Percentiles rank a stretch among this genome's conserved stretches.
phyloP scores from a whole-genome alignment of 176 grass and related monocot genomes.

The Eleusine coracana region DNA sequence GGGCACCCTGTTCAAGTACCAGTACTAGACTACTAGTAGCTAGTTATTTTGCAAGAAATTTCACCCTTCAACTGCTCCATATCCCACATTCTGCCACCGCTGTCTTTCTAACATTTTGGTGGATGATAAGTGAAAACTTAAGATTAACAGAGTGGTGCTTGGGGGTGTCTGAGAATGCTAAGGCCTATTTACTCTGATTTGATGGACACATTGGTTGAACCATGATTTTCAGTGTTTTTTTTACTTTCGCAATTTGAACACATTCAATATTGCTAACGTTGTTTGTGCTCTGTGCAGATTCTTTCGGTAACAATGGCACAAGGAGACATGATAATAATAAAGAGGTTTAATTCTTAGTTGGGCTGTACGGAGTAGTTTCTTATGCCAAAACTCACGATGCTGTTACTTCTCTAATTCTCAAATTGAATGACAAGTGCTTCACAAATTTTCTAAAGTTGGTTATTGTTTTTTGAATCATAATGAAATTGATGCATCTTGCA shows the following conservation, averaged over 20 bases:
- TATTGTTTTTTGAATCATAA: background rate
- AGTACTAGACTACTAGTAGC: background rate
- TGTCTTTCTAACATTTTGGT: background rate
- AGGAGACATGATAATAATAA: conserved; percentile 28
- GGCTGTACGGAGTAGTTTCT: background rate
- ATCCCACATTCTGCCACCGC: background rate
- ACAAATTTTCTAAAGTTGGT: background rate
- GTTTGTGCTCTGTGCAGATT: conserved; percentile 13
- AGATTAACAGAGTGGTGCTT: background rate
- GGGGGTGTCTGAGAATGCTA: background rate
- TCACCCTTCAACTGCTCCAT: background rate
- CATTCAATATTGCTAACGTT: background rate
- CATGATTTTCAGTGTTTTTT: background rate
- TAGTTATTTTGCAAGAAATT: background rate
- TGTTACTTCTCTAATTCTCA: background rate
- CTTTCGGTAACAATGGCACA: background rate
- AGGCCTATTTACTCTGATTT: background rate
- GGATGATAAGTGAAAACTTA: background rate
- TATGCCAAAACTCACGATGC: background rate
- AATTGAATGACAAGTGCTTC: background rate
- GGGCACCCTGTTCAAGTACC: background rate
- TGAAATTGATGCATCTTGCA: background rate
- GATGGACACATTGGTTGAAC: background rate
- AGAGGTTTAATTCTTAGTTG: conserved; percentile 24
- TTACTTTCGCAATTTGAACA: background rate